Evolutionary conservation across 768 basidiomycete genomes (phyloP).

Genomic region (Gymnopilus dilepis): DNA sequence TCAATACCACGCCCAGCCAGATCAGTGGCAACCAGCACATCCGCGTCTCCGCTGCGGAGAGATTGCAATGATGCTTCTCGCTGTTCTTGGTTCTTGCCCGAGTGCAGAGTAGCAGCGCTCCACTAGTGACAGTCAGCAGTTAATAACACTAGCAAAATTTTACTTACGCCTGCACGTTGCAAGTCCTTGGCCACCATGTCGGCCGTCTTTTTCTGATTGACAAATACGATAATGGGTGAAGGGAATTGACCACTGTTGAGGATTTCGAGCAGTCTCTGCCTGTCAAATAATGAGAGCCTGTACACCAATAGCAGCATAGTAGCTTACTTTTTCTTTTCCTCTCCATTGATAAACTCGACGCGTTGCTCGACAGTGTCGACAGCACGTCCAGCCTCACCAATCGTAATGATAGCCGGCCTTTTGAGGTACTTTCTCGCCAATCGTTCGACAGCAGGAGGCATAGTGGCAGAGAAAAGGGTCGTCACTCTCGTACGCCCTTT

Average conservation of each 20-base stretch:
- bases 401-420: constrained; percentile 93
- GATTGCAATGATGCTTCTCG: constrained; percentile 91
- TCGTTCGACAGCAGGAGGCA: constrained; percentile 97
- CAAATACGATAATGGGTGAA: constrained; percentile 97
- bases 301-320: not conserved
- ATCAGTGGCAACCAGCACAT: constrained; percentile 95
- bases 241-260: constrained; percentile 84
- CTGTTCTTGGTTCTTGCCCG: constrained; percentile 97
- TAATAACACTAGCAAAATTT: constrained; percentile 12
- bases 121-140: constrained; percentile 53
- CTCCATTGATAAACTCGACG: constrained; percentile 90
- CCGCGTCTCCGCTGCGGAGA: constrained; percentile 82
- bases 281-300: constrained; percentile 38
- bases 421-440: constrained; percentile 93
- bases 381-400: constrained; percentile 96
- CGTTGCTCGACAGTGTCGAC: constrained; percentile 98
- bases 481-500: constrained; percentile 90
- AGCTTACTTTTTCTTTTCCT: constrained; percentile 95
- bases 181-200: constrained; percentile 98
- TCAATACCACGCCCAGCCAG: constrained; percentile 99
- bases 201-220: constrained; percentile 99
- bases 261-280: constrained; percentile 87
- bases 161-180: constrained; percentile 81
- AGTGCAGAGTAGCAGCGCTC: constrained; percentile 91
- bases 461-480: constrained; percentile 96